Percentiles rank a stretch among this genome's conserved stretches.
These are phyloP conservation scores for Coemansia sp. DNA, from an alignment of 192 early-diverging fungal genomes.

Conservation along the genomic window DNA sequence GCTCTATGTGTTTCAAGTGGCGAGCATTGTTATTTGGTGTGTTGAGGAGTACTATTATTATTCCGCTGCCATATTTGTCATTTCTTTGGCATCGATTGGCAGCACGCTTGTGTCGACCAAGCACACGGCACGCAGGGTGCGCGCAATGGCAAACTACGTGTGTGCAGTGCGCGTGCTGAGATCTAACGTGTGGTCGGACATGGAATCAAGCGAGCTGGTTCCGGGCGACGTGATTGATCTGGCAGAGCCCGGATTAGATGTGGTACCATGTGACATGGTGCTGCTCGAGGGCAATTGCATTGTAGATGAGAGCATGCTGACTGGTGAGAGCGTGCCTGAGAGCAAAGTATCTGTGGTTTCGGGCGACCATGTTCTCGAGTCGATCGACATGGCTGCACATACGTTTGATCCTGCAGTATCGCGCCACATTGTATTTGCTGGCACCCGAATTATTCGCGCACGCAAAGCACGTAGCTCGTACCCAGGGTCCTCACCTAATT, in stretches of 20 bases:
- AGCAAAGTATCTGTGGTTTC: constrained; percentile 72
- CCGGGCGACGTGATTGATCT: constrained; percentile 93
- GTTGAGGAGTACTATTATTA: constrained; percentile 94
- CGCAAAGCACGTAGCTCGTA: constrained; percentile 25
- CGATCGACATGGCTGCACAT: constrained; percentile 31
- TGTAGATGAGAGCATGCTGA: constrained; percentile 97
- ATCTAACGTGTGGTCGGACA: constrained; percentile 37
- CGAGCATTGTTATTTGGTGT: constrained; percentile 77
- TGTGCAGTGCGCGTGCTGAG: constrained; percentile 75
- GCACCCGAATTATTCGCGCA: constrained; percentile 88
- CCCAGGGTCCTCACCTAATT: constrained; percentile 21
- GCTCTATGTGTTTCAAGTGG: constrained; percentile 79
- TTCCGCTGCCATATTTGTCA: constrained; percentile 84
- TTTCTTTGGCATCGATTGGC: constrained; percentile 76
- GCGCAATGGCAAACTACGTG: constrained; percentile 78
- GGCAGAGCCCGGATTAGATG: constrained; percentile 48
- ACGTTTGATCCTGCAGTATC: constrained; percentile 60
- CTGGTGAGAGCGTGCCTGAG: constrained; percentile 94
- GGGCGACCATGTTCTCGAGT: constrained; percentile 8
- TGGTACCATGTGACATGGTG: constrained; percentile 88
- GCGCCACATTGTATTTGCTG: constrained; percentile 85
- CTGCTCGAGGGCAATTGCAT: constrained; percentile 92
- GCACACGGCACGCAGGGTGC: constrained; percentile 61
- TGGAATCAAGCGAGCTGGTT: constrained; percentile 71
- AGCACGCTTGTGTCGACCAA: constrained; percentile 80